Percentiles rank a stretch among this genome's conserved stretches.
Evolutionary conservation across 306 rosid species (phyloP).

Genomic region (Aeschynomene evenia): DNA sequence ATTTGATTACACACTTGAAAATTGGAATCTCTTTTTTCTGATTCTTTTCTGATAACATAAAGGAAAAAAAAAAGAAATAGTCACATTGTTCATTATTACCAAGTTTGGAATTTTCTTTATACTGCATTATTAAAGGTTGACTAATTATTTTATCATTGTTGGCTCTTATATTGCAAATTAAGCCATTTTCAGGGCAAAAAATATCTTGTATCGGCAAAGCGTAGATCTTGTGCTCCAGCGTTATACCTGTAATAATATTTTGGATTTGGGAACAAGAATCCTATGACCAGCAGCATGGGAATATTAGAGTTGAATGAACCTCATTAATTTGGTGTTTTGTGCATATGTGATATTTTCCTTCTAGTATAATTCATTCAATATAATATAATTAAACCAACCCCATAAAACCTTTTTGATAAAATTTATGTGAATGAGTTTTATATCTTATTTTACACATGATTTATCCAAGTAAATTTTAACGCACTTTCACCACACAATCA

Average conservation of each 20-base stretch:
- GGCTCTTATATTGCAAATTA: not conserved
- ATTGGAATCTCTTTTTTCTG: too few species aligned
- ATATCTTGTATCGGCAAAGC: not conserved
- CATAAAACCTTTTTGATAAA: too few species aligned
- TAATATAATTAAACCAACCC: too few species aligned
- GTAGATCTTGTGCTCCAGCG: not conserved
- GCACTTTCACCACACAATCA: too few species aligned
- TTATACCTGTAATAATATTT: not conserved
- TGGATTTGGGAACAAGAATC: slow-evolving; percentile 1
- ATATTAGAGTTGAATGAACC: not conserved
- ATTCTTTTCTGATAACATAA: too few species aligned
- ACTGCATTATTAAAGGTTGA: slow-evolving; percentile 6
- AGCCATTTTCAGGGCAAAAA: not conserved
- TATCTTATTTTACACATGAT: too few species aligned
- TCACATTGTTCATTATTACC: not conserved
- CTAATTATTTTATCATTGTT: not conserved
- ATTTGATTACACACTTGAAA: too few species aligned
- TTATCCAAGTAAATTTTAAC: too few species aligned
- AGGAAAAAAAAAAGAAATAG: too few species aligned
- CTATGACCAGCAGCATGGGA: not conserved
- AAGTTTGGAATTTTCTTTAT: not conserved
- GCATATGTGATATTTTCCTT: too few species aligned
- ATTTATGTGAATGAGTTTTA: too few species aligned
- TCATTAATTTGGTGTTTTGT: not conserved
- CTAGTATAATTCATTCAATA: too few species aligned